Evolutionary conservation across 2,329 filamentous ascomycete species (phyloP).

Genomic region (Colletotrichum godetiae): DNA sequence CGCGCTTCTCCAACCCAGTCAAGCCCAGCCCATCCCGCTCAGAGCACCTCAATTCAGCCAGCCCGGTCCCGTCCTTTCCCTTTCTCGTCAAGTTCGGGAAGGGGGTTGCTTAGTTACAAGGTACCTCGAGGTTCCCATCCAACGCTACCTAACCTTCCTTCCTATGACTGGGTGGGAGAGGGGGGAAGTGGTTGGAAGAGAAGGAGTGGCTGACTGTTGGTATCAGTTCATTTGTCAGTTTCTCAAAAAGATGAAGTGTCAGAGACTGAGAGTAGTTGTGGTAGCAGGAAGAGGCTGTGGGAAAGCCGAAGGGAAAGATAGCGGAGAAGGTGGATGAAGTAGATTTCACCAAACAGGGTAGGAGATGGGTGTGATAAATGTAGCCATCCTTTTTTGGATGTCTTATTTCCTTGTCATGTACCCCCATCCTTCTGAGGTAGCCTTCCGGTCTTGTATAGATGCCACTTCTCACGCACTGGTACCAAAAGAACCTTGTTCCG

Average conservation of each 20-base stretch:
- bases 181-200: no score
- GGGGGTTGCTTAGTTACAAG: neutral
- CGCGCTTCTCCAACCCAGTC: neutral
- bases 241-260: neutral
- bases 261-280: neutral
- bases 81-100: neutral
- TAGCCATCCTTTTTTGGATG: neutral
- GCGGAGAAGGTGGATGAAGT: neutral
- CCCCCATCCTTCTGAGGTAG: neutral
- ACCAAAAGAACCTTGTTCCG: neutral
- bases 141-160: neutral
- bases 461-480: neutral
- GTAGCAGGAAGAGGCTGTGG: neutral
- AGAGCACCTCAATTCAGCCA: neutral
- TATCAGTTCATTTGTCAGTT: no score
- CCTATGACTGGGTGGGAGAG: no score
- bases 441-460: neutral
- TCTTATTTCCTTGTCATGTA: neutral
- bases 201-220: no score
- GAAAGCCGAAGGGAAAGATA: neutral
- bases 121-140: neutral
- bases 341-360: neutral
- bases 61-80: slow-evolving; percentile 1
- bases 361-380: neutral
- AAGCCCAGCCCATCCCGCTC: neutral